Conservation (phyloP, 1,284 basidiomycete genomes). For the Sporisorium sorghi region DNA sequence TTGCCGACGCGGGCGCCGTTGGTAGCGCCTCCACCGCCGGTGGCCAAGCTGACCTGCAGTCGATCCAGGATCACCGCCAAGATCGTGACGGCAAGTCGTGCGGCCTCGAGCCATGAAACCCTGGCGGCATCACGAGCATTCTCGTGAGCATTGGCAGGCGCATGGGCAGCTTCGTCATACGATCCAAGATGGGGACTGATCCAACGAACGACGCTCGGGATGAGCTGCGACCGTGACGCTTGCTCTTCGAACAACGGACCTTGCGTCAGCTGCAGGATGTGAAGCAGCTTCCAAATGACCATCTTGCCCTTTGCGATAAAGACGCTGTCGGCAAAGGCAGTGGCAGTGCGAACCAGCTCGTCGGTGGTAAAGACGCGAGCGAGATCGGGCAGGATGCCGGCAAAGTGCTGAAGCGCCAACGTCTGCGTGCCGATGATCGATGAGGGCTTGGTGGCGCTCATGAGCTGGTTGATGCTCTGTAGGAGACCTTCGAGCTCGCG, state of each 20-base stretch:
- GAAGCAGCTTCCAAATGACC: slow-evolving; percentile 90
- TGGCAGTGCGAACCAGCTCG: slow-evolving; percentile 73
- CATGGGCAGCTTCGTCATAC: slow-evolving; percentile 74
- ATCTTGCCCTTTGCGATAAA: slow-evolving; percentile 83
- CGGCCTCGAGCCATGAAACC: slow-evolving; percentile 89
- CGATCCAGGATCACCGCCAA: slow-evolving; percentile 88
- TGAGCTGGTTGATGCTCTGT: slow-evolving; percentile 85
- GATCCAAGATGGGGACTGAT: slow-evolving; percentile 94
- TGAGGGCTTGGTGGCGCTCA: slow-evolving; percentile 81
- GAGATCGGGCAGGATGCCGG: slow-evolving; percentile 88
- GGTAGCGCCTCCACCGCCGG: slow-evolving; percentile 3
- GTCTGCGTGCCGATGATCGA: slow-evolving; percentile 94
- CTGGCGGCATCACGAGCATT: slow-evolving; percentile 73
- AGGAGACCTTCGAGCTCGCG: slow-evolving; percentile 75
- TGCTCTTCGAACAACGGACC: slow-evolving; percentile 86
- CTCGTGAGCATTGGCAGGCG: slow-evolving; percentile 40
- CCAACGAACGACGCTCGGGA: slow-evolving; percentile 90
- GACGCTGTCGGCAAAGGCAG: slow-evolving; percentile 85
- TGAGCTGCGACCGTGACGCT: slow-evolving; percentile 81
- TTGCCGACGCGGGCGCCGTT: slow-evolving; percentile 11
- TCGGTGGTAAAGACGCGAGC: slow-evolving; percentile 55
- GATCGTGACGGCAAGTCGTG: slow-evolving; percentile 75
- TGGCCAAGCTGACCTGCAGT: slow-evolving; percentile 73
- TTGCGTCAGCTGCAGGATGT: slow-evolving; percentile 90
- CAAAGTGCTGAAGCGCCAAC: slow-evolving; percentile 84